A percentile compares a stretch with the other conserved stretches of the same genome.
Evolutionary conservation across 208 protist species (phyloP).

Genomic region (Leishmania lainsoni): DNA sequence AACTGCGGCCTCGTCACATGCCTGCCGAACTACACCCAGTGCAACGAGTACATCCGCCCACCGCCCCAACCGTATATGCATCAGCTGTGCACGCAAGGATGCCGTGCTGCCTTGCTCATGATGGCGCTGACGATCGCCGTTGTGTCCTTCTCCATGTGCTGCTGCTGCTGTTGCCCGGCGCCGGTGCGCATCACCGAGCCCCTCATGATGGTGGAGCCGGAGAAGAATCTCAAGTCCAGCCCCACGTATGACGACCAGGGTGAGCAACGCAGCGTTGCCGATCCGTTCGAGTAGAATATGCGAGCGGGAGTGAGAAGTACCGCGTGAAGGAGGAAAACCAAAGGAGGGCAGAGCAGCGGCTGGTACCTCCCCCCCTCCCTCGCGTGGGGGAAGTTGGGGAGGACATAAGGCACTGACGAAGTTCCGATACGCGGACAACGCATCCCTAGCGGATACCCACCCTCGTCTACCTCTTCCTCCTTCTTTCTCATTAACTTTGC

Average conservation of each 20-base stretch:
- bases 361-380: no score
- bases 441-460: no score
- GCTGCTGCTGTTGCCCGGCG: constrained; percentile 53
- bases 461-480: no score
- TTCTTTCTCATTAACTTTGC: no score
- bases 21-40: constrained; percentile 66
- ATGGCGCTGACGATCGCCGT: constrained; percentile 62
- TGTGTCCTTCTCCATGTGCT: constrained; percentile 34
- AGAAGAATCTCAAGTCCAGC: constrained; percentile 12
- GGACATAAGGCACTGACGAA: no score
- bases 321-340: no score
- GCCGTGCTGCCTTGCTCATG: constrained; percentile 50
- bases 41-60: constrained; percentile 58
- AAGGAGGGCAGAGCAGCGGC: no score
- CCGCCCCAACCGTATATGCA: constrained; percentile 48
- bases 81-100: constrained; percentile 64
- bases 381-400: no score
- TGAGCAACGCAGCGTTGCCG: neutral
- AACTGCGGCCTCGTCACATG: constrained; percentile 70
- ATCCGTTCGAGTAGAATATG: neutral
- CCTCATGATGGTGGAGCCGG: constrained; percentile 28
- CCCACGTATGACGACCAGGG: neutral
- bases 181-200: constrained; percentile 39
- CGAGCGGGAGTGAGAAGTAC: neutral
- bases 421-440: no score